A percentile compares a stretch with the other conserved stretches of the same genome.
phyloP scores from a whole-genome alignment of 2,329 filamentous ascomycete genomes.

The Mycogone perniciosa region DNA sequence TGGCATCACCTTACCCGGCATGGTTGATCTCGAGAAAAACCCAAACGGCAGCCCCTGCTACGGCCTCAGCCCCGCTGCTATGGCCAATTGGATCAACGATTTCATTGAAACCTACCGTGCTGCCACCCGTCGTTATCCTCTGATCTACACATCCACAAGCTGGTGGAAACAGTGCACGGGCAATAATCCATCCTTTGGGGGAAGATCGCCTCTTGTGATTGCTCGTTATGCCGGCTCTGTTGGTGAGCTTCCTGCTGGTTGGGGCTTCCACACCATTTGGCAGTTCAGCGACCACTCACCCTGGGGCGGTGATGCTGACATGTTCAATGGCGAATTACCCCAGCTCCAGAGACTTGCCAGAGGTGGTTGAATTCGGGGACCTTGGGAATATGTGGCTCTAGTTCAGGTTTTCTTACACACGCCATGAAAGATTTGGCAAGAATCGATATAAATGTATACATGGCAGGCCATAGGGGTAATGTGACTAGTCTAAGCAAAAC shows the following conservation, averaged over 20 bases:
- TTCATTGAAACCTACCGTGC: constrained; percentile 46
- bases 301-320: constrained; percentile 18
- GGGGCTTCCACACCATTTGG: constrained; percentile 48
- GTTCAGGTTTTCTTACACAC: too few relatives aligned
- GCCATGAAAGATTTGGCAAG: too few relatives aligned
- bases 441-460: too few relatives aligned
- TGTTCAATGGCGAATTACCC: constrained; percentile 18
- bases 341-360: constrained; percentile 19
- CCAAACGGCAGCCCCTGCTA: constrained; percentile 36
- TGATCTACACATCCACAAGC: constrained; percentile 46
- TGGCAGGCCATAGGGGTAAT: too few relatives aligned
- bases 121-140: constrained; percentile 40
- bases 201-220: constrained; percentile 42
- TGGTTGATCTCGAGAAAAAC: constrained; percentile 48
- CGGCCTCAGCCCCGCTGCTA: constrained; percentile 37
- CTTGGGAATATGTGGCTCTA: too few relatives aligned
- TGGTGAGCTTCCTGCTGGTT: constrained; percentile 44
- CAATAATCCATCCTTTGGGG: constrained; percentile 38
- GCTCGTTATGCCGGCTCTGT: constrained; percentile 36
- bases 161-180: constrained; percentile 52
- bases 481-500: too few relatives aligned
- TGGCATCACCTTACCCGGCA: constrained; percentile 49
- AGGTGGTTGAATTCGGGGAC: not conserved
- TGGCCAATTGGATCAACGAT: constrained; percentile 47
- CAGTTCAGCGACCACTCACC: constrained; percentile 16